phyloP scores from a whole-genome alignment of 2,329 filamentous ascomycete genomes.

The Lachnum nothofagi region DNA sequence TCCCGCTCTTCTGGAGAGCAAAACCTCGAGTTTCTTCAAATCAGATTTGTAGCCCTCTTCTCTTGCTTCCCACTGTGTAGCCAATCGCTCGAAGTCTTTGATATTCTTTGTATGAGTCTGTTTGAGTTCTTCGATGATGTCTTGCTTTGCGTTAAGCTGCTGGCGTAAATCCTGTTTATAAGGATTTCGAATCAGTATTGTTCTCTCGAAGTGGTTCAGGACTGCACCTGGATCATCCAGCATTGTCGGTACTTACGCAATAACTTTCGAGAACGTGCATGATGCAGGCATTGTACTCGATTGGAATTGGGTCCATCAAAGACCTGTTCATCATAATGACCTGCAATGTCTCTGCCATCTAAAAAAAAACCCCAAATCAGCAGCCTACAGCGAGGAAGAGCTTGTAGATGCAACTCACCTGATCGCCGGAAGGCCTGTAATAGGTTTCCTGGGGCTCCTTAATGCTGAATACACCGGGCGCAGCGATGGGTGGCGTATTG shows the following conservation, averaged over 20 bases:
- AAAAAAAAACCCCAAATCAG: background rate
- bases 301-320: constrained; percentile 23
- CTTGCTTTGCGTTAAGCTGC: constrained; percentile 20
- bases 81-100: constrained; percentile 26
- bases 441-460: constrained; percentile 25
- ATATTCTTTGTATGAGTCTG: constrained; percentile 24
- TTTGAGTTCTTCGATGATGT: constrained; percentile 25
- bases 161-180: constrained; percentile 20
- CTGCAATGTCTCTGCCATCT: constrained; percentile 30
- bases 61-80: constrained; percentile 26
- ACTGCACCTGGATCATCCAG: no score
- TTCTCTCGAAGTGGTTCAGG: no score
- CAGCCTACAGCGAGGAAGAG: background rate
- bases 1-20: constrained; percentile 28
- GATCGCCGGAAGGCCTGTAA: constrained; percentile 29
- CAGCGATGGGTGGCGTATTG: constrained; percentile 10
- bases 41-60: constrained; percentile 30
- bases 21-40: constrained; percentile 30
- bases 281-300: constrained; percentile 31
- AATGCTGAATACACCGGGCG: constrained; percentile 20
- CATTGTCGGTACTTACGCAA: no score
- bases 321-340: constrained; percentile 32
- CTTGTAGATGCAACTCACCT: constrained; percentile 3
- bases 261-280: constrained; percentile 32
- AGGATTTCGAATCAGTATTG: no score